phyloP scores from a whole-genome alignment of 108 stramenopile species.

The Skeletonema tropicum region DNA sequence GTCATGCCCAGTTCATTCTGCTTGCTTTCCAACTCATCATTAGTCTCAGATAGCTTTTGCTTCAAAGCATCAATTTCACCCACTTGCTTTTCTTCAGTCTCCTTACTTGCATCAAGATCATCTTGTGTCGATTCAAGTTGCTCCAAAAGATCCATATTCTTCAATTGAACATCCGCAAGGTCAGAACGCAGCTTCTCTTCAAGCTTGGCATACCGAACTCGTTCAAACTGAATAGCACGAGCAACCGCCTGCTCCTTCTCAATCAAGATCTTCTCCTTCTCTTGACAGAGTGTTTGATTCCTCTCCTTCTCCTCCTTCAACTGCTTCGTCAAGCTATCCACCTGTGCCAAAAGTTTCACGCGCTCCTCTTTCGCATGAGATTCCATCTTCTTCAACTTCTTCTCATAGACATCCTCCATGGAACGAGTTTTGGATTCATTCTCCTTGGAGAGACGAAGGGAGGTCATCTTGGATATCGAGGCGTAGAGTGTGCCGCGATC shows the following conservation, averaged over 20 bases:
- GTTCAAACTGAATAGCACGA: constrained; percentile 9
- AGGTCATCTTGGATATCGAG: constrained; percentile 37
- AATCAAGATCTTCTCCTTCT: constrained; percentile 2
- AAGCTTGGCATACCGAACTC: constrained; percentile 6
- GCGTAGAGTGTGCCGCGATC: constrained; percentile 44
- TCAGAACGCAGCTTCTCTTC: constrained; percentile 24
- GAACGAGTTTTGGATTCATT: constrained; percentile 11
- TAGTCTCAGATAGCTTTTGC: not conserved
- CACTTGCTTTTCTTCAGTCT: not conserved
- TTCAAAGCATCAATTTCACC: constrained; percentile 4
- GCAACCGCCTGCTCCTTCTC: constrained; percentile 4
- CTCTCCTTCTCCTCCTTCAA: constrained; percentile 11
- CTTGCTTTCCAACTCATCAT: not conserved
- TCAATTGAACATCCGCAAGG: constrained; percentile 42
- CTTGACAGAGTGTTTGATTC: constrained; percentile 1
- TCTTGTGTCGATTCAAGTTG: constrained; percentile 15
- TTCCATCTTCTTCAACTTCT: constrained; percentile 29
- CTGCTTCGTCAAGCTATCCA: constrained; percentile 18
- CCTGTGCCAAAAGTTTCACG: constrained; percentile 11
- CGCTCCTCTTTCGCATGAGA: constrained; percentile 22
- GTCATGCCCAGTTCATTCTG: constrained; percentile 2
- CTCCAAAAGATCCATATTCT: constrained; percentile 42
- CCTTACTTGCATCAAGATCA: constrained; percentile 11
- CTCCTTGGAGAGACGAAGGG: constrained; percentile 20
- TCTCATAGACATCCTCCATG: constrained; percentile 19